phyloP scores from a whole-genome alignment of 306 rosid genomes.

The Rubus idaeus region DNA sequence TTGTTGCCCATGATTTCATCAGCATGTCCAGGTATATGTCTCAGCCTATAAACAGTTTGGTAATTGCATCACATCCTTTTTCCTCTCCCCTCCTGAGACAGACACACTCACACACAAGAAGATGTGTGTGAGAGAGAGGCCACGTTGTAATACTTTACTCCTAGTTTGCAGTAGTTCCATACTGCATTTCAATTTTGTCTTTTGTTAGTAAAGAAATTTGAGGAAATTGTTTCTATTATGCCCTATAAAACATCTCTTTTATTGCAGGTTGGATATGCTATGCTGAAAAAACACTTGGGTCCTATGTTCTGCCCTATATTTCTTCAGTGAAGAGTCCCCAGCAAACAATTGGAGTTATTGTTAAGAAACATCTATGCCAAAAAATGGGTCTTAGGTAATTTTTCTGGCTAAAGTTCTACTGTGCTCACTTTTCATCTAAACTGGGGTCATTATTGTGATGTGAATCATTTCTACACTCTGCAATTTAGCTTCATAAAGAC shows the following conservation, averaged over 20 bases:
- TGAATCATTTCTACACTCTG: background rate
- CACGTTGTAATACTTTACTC: too few species aligned
- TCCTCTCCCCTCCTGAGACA: background rate
- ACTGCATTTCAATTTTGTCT: background rate
- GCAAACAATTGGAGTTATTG: slow-evolving; percentile 79
- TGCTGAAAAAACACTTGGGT: slow-evolving; percentile 94
- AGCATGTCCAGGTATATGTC: slow-evolving; percentile 90
- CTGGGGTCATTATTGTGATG: background rate
- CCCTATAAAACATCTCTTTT: background rate
- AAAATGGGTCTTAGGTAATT: slow-evolving; percentile 74
- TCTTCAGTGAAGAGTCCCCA: slow-evolving; percentile 93
- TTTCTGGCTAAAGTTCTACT: background rate
- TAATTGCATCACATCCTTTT: background rate
- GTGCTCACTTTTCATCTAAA: background rate
- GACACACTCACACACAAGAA: background rate
- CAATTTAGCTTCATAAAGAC: background rate
- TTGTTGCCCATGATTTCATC: slow-evolving; percentile 85
- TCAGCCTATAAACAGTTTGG: slow-evolving; percentile 14
- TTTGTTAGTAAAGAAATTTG: background rate
- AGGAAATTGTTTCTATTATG: background rate
- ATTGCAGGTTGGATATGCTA: slow-evolving; percentile 95
- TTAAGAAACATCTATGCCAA: slow-evolving; percentile 62
- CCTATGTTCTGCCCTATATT: slow-evolving; percentile 76
- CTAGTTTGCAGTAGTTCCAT: background rate
- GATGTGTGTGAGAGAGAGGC: background rate